phyloP scores from a whole-genome alignment of 768 basidiomycete genomes.

The Boletus rex-veris region DNA sequence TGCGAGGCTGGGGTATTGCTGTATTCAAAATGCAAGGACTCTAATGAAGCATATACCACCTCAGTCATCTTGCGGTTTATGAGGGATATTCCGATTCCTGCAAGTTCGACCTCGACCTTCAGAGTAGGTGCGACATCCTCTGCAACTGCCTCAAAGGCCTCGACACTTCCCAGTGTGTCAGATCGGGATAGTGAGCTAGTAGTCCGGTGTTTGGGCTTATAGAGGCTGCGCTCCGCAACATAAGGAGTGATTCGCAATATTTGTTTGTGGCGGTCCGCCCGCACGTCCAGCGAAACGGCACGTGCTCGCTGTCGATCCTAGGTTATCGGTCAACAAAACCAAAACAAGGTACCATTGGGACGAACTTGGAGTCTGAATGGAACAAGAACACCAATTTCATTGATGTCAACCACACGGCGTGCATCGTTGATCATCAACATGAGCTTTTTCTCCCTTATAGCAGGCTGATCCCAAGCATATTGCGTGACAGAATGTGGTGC shows the following conservation, averaged over 20 bases:
- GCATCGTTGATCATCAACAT: slow-evolving; percentile 58
- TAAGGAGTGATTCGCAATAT: slow-evolving; percentile 86
- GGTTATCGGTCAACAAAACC: neutral
- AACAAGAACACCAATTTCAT: slow-evolving; percentile 91
- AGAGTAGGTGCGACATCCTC: slow-evolving; percentile 69
- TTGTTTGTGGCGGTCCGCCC: slow-evolving; percentile 84
- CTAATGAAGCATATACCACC: slow-evolving; percentile 82
- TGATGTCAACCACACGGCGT: slow-evolving; percentile 74
- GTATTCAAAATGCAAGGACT: slow-evolving; percentile 81
- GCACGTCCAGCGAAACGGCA: slow-evolving; percentile 85
- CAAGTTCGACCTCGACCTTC: slow-evolving; percentile 68
- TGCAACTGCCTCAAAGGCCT: slow-evolving; percentile 81
- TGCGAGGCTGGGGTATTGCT: slow-evolving; percentile 75
- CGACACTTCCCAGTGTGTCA: slow-evolving; percentile 65
- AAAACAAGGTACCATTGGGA: slow-evolving; percentile 3
- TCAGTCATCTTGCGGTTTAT: slow-evolving; percentile 86
- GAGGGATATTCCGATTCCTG: slow-evolving; percentile 89
- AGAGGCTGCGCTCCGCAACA: slow-evolving; percentile 78
- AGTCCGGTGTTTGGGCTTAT: slow-evolving; percentile 67
- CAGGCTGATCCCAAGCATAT: slow-evolving; percentile 95
- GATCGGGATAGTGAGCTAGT: slow-evolving; percentile 48
- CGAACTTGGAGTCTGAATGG: slow-evolving; percentile 84
- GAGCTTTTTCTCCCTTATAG: slow-evolving; percentile 77
- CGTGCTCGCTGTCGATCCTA: slow-evolving; percentile 56
- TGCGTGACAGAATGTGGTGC: slow-evolving; percentile 48